Base-by-base conservation (phyloP, 179 eudicot species). In the Beta macrorhiza region DNA sequence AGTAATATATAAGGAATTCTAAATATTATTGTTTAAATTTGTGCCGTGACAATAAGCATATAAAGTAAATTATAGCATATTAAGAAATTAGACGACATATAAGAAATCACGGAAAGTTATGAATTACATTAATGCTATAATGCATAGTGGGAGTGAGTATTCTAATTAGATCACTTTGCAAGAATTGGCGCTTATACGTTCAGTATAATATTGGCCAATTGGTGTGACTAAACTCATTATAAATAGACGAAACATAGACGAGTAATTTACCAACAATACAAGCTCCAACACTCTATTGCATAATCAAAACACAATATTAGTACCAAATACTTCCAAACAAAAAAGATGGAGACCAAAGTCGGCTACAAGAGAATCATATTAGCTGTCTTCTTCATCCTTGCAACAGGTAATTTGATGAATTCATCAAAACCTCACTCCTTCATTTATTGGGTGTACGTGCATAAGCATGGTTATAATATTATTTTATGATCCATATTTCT, bases 331-430 rank as follows among this genome's bases (percentile, higher is more conserved):
- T 13, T 49, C 29, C 45, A 6, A 53, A 20, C 32, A 25, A 72
- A n/a, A 25, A 70, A 11, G 52, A 72, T 72, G 76, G 76, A 72
- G n/a, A 51, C 14, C 75, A 72, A 72, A 45, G 76, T 72, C 25
- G 76, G 75, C 8, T 72, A 72, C 75, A 72, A 72, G 61, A 72
- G 76, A 51, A 53, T 72, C 44, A 13, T 52, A 5, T 0, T 72
- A 10, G 76, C 76, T 5, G 10, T 72, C n/a, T 72, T 72, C 52
- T 53, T 72, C 61, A 53, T 72, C 76, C 19, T 72, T 72, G 76
- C 76, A 11, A 72, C 76, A 52, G 76, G 76, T 72, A 29, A 29
- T 52, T 72, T 52, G 1, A 11, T 72, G 1, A 11, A 20, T 72
- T 8, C 2, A 29, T 14, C 9, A 7, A 9, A 63, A 7, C 6